Percentiles rank a stretch among this genome's conserved stretches.
phyloP scores from a whole-genome alignment of 192 early-diverging fungal species.

The Backusella morwellensis region DNA sequence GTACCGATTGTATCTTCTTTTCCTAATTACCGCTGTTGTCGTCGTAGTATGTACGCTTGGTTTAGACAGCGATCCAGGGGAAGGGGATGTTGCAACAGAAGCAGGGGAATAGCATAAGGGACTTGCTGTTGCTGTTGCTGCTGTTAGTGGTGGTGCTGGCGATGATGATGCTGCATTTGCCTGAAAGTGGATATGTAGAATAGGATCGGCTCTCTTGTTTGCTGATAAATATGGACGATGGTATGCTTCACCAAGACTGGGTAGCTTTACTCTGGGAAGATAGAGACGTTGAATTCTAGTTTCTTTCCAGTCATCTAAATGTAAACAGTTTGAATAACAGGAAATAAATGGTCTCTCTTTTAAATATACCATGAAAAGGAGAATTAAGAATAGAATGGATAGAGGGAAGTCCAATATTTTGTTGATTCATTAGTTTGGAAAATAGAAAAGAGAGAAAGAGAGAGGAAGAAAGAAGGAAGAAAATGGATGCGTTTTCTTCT shows the following conservation, averaged over 20 bases:
- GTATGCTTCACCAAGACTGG: background rate
- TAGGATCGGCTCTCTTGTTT: conserved; percentile 8
- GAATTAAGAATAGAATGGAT: conserved; percentile 11
- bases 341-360: background rate
- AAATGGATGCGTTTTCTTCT: too few relatives aligned
- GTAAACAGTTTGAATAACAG: too few relatives aligned
- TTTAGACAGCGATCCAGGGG: conserved; percentile 5
- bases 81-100: background rate
- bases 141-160: background rate
- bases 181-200: background rate
- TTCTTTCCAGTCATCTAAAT: background rate
- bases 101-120: background rate
- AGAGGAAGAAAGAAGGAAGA: background rate
- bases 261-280: background rate
- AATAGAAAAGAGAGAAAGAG: background rate
- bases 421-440: background rate
- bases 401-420: conserved; percentile 9
- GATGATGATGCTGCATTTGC: background rate
- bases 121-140: background rate
- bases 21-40: background rate
- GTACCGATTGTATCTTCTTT: conserved; percentile 42
- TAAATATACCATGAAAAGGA: background rate
- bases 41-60: background rate
- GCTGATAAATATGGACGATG: background rate
- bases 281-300: background rate